Conservation (phyloP, 306 rosid genomes). For the Begonia peltatifolia region DNA sequence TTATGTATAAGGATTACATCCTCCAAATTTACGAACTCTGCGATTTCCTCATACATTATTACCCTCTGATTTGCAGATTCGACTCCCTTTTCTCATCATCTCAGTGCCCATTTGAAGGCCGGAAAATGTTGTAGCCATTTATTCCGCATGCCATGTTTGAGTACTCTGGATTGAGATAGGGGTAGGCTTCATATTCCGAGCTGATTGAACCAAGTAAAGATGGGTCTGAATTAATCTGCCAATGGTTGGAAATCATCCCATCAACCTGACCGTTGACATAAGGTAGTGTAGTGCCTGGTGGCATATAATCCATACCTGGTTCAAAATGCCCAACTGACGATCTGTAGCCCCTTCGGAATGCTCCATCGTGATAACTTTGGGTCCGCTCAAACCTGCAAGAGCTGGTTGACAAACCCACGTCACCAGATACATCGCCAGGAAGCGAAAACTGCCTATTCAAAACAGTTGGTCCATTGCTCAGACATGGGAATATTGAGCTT, state of each 20-base stretch:
- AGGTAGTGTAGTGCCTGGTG: conserved; percentile 28
- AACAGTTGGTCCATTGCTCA: conserved; percentile 30
- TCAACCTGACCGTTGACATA: conserved; percentile 67
- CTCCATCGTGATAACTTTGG: conserved; percentile 60
- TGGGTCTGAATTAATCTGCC: conserved; percentile 56
- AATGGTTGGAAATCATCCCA: conserved; percentile 58
- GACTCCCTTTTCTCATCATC: conserved; percentile 1
- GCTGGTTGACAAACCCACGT: conserved; percentile 51
- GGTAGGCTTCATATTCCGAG: conserved; percentile 36
- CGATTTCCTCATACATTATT: conserved; percentile 60
- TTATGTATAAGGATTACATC: conserved; percentile 56
- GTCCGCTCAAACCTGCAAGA: conserved; percentile 83
- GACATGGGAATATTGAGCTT: conserved; percentile 18
- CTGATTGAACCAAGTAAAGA: conserved; percentile 49
- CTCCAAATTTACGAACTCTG: conserved; percentile 61
- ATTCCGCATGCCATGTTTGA: conserved; percentile 46
- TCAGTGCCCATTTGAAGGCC: conserved; percentile 77
- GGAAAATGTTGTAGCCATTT: conserved; percentile 69
- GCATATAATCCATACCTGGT: conserved; percentile 40
- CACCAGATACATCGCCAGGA: conserved; percentile 56
- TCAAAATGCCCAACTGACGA: conserved; percentile 39
- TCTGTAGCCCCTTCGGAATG: conserved; percentile 41
- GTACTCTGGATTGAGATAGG: conserved; percentile 55
- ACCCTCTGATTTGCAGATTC: conserved; percentile 29
- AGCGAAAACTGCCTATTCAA: conserved; percentile 62